phyloP scores from a whole-genome alignment of 169 alveolate genomes.

The Plasmodium berghei region DNA sequence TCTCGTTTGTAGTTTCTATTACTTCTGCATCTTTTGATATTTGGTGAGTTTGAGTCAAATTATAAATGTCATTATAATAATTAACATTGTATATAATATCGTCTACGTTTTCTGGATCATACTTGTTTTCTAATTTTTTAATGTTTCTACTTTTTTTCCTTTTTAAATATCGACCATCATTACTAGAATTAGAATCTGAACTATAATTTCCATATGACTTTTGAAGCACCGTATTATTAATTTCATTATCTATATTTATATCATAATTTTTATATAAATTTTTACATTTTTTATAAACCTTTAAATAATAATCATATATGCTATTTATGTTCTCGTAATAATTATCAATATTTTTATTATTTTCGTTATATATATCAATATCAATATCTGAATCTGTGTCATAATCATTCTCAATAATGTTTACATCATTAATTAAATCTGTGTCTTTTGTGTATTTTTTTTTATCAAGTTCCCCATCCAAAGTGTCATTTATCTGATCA shows the following conservation, averaged over 20 bases:
- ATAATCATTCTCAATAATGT: background rate
- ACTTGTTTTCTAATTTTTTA: background rate
- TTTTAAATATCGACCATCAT: slow-evolving; percentile 44
- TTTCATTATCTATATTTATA: slow-evolving; percentile 20
- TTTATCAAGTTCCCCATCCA: background rate
- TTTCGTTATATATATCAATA: slow-evolving; percentile 65
- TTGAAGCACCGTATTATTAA: background rate
- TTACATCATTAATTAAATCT: background rate
- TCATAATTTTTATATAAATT: slow-evolving; percentile 65
- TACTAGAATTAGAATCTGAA: slow-evolving; percentile 64
- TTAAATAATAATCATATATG: slow-evolving; percentile 58
- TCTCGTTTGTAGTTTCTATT: background rate
- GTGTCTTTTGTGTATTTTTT: slow-evolving; percentile 4
- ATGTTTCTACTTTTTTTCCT: background rate
- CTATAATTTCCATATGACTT: slow-evolving; percentile 58
- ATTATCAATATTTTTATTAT: slow-evolving; percentile 35
- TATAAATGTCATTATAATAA: slow-evolving; percentile 64
- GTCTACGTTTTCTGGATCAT: slow-evolving; percentile 32
- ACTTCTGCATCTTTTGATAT: background rate
- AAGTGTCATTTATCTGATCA: background rate
- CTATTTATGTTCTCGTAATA: slow-evolving; percentile 50
- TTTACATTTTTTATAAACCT: slow-evolving; percentile 21
- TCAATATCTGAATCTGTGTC: slow-evolving; percentile 15
- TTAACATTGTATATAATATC: slow-evolving; percentile 44
- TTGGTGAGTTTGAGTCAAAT: slow-evolving; percentile 1